A percentile compares a stretch with the other conserved stretches of the same genome.
Evolutionary conservation across 345 rosid species (phyloP).

Genomic region (Carallia brachiata): DNA sequence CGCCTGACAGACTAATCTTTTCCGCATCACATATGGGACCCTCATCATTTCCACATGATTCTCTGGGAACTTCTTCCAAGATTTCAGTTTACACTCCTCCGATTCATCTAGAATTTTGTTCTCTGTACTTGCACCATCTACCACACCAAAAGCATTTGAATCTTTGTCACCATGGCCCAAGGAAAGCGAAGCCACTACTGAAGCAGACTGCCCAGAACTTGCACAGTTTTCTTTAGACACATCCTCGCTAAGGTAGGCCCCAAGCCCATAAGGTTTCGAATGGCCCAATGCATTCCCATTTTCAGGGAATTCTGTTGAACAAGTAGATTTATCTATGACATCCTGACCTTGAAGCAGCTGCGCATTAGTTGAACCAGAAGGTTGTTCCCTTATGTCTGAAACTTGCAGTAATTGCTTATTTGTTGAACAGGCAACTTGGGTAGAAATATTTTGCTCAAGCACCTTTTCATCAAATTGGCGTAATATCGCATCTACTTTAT

Average conservation of each 20-base stretch:
- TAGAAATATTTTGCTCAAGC: conserved; percentile 6
- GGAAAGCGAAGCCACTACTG: conserved; percentile 18
- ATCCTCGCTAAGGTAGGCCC: conserved; percentile 15
- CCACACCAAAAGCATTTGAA: conserved; percentile 25
- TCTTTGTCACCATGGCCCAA: conserved; percentile 26
- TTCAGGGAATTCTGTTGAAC: conserved; percentile 25
- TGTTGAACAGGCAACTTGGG: conserved; percentile 8
- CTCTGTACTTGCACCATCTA: conserved; percentile 28
- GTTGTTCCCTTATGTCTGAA: background rate
- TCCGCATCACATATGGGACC: conserved; percentile 50
- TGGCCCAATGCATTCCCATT: conserved; percentile 15
- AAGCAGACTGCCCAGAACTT: conserved; percentile 25
- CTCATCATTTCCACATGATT: conserved; percentile 39
- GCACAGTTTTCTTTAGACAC: conserved; percentile 22
- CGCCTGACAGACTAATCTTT: conserved; percentile 53
- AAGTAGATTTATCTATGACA: conserved; percentile 17
- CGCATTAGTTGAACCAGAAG: conserved; percentile 4
- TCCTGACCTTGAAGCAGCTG: conserved; percentile 1
- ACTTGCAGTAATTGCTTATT: background rate
- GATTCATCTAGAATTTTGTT: conserved; percentile 25
- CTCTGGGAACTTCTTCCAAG: conserved; percentile 23
- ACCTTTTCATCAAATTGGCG: conserved; percentile 1
- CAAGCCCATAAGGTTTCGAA: conserved; percentile 14
- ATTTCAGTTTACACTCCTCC: conserved; percentile 22
- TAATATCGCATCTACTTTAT: background rate